Base-by-base conservation (phyloP, 1,139 yeast genomes). In the Geotrichum klebahnii region DNA sequence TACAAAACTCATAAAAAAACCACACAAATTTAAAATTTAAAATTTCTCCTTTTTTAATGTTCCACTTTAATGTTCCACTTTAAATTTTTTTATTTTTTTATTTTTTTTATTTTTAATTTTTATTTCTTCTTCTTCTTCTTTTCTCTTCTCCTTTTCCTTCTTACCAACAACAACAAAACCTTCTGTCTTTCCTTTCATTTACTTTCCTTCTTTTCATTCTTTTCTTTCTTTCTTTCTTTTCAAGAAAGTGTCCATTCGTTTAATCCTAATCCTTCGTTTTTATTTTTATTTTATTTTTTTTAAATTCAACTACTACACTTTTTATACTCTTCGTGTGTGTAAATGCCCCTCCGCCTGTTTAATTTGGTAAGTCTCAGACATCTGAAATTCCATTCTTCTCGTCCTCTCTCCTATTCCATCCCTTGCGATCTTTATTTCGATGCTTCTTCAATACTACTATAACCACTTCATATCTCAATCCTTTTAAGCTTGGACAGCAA, bases 301-400 rank as follows among this genome's bases (percentile, higher is more conserved):
- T 33, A 19, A 8, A 17, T 42, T 24, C 31, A 14, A 9, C 33
- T 12, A 20, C 42, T 12, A 10, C 24, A 12, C 9, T 35, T 28
- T 8, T 9, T 22, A n/a, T 43, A 14, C 6, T 43, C 26, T 14
- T 23, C 8, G 39, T n/a, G 12, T 19, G 23, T 29, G 22, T 14
- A 8, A 12, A 14, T 22, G n/a, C 31, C 9, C 9, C 28, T 16
- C 22, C 19, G 23, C 19, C 12, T 14, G 16, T 32, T 12, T 17
- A 19, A 14, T 8, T 34, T 33, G 46, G 42, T 31, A 33, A 36
- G 24, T 41, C 42, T 20, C 33, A 41, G 23, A 35, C 42, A n/a
- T n/a, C n/a, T n/a, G n/a, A n/a, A n/a, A n/a, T n/a, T n/a, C n/a
- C n/a, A n/a, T 12, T 22, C 31, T 17, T 31, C 28, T 20, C 10